Base-by-base conservation (phyloP, 345 rosid genomes). In the Eutrema yunnanense region DNA sequence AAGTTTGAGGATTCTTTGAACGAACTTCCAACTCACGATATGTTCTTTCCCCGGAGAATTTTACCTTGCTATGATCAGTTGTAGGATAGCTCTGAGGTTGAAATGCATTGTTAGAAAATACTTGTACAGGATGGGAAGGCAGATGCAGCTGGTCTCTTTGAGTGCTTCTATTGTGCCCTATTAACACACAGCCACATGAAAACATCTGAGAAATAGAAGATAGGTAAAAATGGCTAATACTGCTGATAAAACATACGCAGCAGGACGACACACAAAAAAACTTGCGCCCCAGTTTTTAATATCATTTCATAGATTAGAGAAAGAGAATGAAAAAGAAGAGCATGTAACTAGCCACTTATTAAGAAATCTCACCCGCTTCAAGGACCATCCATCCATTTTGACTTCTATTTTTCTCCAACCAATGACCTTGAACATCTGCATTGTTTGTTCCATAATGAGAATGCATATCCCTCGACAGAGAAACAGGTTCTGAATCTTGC, bases 101-200 rank as follows among this genome's bases (percentile, higher is more conserved):
- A 62, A 72, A 82, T 72, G 79, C 81, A 82, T 77, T 83, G 69
- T 79, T 84, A 14, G 78, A 76, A 55, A 74, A 71, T 65, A 67
- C 71, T 50, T 83, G 85, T 42, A 49, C 70, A 72, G 86, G 79
- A 78, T 82, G 85, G 33, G 84, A 82, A 79, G 95, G 69, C 44
- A 62, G 49, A 60, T 77, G 71, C 68, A 73, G 71, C 74, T 78
- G 81, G 42, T 80, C 86, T 41, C 63, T 67, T 33, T 59, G 75
- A 27, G 42, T 83, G 68, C 80, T 84, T 78, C 78, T 82, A 57
- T 57, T 13, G 33, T 82, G 75, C 74, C 89, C 98, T 91, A 84
- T 67, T 52, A 80, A 69, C 47, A 67, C 61, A 71, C 58, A 69
- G 40, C 44, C 68, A 72, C 56, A 54, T 72, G 43, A 79, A 67